These are phyloP conservation scores for Medicago arabica DNA, from an alignment of 306 rosid genomes.

Conservation along the genomic window DNA sequence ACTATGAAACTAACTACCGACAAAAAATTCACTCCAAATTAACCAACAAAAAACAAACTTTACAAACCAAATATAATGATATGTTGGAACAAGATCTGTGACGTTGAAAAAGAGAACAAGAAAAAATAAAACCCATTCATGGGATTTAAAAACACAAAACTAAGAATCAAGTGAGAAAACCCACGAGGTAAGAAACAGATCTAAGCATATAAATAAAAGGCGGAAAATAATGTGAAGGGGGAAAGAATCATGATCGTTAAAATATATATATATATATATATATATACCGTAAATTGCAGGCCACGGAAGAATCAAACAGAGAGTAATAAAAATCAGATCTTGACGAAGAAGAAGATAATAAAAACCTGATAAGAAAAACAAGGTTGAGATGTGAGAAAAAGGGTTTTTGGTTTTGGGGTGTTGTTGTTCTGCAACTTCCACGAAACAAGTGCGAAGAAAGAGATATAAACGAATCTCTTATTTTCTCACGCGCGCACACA, in stretches of 20 bases:
- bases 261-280: slow-evolving; percentile 22
- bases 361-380: slow-evolving; percentile 40
- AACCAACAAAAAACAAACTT: slow-evolving; percentile 13
- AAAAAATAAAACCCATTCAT: neutral
- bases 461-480: slow-evolving; percentile 42
- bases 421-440: slow-evolving; percentile 44
- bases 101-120: neutral
- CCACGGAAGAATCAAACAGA: slow-evolving; percentile 25
- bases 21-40: neutral
- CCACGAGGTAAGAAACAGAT: slow-evolving; percentile 30
- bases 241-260: neutral
- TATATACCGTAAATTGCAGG: slow-evolving; percentile 36
- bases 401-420: slow-evolving; percentile 35
- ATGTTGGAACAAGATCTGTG: neutral
- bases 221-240: neutral
- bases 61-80: slow-evolving; percentile 12
- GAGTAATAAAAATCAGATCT: slow-evolving; percentile 28
- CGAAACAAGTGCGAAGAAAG: slow-evolving; percentile 39
- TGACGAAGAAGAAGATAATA: neutral
- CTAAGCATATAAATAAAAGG: slow-evolving; percentile 1
- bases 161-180: slow-evolving; percentile 27
- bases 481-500: neutral
- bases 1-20: slow-evolving; percentile 21
- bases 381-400: slow-evolving; percentile 1
- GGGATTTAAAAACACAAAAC: neutral